Evolutionary conservation across 163 green algal genomes (phyloP).

Genomic region (Chloroidium sp.): DNA sequence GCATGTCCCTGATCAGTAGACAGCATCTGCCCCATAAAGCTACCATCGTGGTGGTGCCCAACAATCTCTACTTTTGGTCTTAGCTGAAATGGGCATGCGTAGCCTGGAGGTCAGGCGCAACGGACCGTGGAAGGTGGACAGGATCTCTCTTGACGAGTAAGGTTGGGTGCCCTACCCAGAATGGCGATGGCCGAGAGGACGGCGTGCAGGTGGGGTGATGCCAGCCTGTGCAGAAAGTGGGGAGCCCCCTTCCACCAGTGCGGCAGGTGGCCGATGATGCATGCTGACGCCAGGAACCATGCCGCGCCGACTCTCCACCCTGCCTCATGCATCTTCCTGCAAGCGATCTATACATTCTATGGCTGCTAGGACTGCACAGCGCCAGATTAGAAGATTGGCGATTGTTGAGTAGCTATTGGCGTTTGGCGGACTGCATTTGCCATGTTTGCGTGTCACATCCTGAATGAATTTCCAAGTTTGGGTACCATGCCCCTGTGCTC

Average conservation of each 20-base stretch:
- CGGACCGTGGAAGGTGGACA: too few relatives aligned
- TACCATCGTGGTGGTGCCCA: background rate
- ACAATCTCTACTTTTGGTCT: too few relatives aligned
- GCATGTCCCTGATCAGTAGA: background rate
- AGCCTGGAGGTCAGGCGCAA: too few relatives aligned
- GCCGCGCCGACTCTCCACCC: slow-evolving; percentile 66
- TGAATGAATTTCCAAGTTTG: background rate
- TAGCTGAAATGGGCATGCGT: too few relatives aligned
- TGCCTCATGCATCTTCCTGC: slow-evolving; percentile 31
- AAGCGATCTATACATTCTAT: background rate
- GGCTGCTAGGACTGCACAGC: background rate
- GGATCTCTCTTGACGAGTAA: too few relatives aligned
- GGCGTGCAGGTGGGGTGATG: slow-evolving; percentile 56
- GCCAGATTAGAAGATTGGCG: background rate
- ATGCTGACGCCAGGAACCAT: slow-evolving; percentile 72
- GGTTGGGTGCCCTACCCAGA: slow-evolving; percentile 34
- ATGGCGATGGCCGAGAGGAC: slow-evolving; percentile 63
- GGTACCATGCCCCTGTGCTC: too few relatives aligned
- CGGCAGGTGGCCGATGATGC: slow-evolving; percentile 66
- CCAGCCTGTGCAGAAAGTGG: slow-evolving; percentile 56
- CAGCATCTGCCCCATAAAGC: background rate
- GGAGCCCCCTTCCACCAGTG: slow-evolving; percentile 52
- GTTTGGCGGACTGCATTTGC: background rate
- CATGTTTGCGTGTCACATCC: background rate
- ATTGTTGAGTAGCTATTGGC: background rate